These are phyloP conservation scores for Amanita inopinata DNA, from an alignment of 768 basidiomycete genomes.

Conservation along the genomic window DNA sequence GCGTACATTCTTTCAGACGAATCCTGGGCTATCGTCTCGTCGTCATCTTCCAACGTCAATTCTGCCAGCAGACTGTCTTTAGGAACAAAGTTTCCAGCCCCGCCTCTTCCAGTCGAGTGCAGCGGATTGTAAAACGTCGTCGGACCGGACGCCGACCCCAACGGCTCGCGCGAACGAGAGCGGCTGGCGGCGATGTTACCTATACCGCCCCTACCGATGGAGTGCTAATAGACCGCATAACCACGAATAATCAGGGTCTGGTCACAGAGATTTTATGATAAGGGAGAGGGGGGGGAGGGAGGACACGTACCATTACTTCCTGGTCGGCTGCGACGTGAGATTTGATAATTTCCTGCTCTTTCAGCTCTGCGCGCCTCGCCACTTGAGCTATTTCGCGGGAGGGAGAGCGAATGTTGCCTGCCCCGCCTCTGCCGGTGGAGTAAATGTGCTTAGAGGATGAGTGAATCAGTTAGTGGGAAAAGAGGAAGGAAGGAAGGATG, in stretches of 20 bases:
- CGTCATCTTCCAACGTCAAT: slow-evolving; percentile 22
- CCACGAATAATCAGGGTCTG: neutral
- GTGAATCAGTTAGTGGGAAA: slow-evolving; percentile 4
- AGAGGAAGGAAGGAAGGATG: slow-evolving; percentile 5
- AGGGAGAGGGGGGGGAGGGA: slow-evolving; percentile 5
- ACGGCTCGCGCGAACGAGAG: slow-evolving; percentile 41
- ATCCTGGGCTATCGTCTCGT: slow-evolving; percentile 14
- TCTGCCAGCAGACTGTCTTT: slow-evolving; percentile 20
- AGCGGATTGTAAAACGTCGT: slow-evolving; percentile 12
- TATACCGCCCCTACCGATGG: slow-evolving; percentile 53
- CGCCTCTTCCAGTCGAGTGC: slow-evolving; percentile 54
- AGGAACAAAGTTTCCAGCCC: slow-evolving; percentile 44
- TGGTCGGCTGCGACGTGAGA: slow-evolving; percentile 22
- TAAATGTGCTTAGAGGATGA: slow-evolving; percentile 21
- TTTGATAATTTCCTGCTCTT: slow-evolving; percentile 32
- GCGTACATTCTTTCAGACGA: neutral
- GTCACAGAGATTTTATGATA: too few relatives aligned
- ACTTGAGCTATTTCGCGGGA: slow-evolving; percentile 41
- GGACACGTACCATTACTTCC: slow-evolving; percentile 25
- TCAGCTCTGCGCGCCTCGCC: slow-evolving; percentile 14
- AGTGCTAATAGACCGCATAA: slow-evolving; percentile 30
- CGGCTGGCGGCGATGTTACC: slow-evolving; percentile 47
- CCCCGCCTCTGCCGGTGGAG: slow-evolving; percentile 71
- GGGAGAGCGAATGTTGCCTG: slow-evolving; percentile 77
- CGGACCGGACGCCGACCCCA: slow-evolving; percentile 7